Base-by-base conservation (phyloP, 176 grass and related monocot genomes). In the Rhynchospora tenuis region DNA sequence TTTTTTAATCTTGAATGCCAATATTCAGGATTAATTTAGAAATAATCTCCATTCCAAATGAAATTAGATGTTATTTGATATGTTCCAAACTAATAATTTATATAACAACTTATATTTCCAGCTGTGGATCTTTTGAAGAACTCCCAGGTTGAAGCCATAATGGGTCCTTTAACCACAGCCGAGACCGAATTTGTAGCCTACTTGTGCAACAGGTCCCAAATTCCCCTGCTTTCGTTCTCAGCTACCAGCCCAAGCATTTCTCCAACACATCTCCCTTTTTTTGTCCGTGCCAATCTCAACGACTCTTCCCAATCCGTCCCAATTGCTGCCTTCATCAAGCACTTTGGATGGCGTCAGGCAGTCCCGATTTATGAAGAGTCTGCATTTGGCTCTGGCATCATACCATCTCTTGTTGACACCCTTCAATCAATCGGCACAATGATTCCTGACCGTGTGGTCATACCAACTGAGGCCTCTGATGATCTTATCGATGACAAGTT, bases 181-280 rank as follows among this genome's bases (percentile, higher is more conserved):
- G 69, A 85, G 54, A 73, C 89, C 12, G 84, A 88, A 73, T 93
- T 93, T 83, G 84, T 89, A 64, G 81, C 84, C 27, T 12, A 69
- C 55, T 54, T 93, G 62, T 87, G 84, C 47, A 57, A 61, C 84
- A 60, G 46, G 52, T 59, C 91, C 4, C 69, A 85, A 27, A 82
- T 86, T 46, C 91, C 91, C 5, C 51, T 93, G 29, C 47, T 93
- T 44, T 83, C 91, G 86, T 93, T 70, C 86, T 80, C 89, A 42
- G 76, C 91, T 19, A 86, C 83, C 13, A 83, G 64, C 29, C n/a
- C 84, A 0, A 14, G 47, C 43, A 59, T 86, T 9, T 55, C 89
- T 50, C 20, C 50, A 5, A 20, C 77, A 4, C 64, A 28, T 29
- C 45, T 80, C 2, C 88, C 84, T 0, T 93, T 79, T 85, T 85